phyloP scores from a whole-genome alignment of 306 rosid genomes.

The Myrica gale region DNA sequence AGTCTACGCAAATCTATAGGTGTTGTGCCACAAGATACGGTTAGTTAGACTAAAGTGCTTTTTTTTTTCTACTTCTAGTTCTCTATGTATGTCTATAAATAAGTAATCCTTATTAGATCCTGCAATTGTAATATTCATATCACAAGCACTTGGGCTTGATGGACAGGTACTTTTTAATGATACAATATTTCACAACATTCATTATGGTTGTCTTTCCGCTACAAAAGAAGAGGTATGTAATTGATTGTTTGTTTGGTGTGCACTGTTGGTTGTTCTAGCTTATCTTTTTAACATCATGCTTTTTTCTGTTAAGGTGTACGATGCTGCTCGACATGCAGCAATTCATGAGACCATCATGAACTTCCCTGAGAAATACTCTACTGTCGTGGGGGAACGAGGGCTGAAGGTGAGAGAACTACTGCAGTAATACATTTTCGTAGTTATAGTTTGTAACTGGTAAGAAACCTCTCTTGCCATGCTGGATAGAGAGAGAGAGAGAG shows the following conservation, averaged over 20 bases:
- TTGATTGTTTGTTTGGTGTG: slow-evolving; percentile 22
- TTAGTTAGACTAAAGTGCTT: slow-evolving; percentile 34
- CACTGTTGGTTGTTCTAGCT: slow-evolving; percentile 23
- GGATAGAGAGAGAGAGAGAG: slow-evolving; percentile 6
- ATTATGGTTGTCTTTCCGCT: slow-evolving; percentile 85
- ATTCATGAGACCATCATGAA: slow-evolving; percentile 90
- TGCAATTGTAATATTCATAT: slow-evolving; percentile 19
- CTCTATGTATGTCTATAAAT: not conserved
- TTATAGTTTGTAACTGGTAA: slow-evolving; percentile 12
- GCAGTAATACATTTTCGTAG: slow-evolving; percentile 18
- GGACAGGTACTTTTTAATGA: slow-evolving; percentile 93
- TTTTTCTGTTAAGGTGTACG: slow-evolving; percentile 62
- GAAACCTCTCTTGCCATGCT: slow-evolving; percentile 14
- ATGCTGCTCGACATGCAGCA: slow-evolving; percentile 87
- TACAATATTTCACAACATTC: slow-evolving; percentile 88
- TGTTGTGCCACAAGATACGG: slow-evolving; percentile 98
- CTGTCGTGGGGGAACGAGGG: slow-evolving; percentile 95
- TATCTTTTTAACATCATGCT: slow-evolving; percentile 25
- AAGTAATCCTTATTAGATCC: slow-evolving; percentile 19
- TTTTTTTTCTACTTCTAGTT: slow-evolving; percentile 15
- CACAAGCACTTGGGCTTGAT: slow-evolving; percentile 33
- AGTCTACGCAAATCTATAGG: slow-evolving; percentile 85
- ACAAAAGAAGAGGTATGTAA: slow-evolving; percentile 76
- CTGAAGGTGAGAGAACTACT: slow-evolving; percentile 69
- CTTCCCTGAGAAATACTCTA: slow-evolving; percentile 77